Percentiles rank a stretch among this genome's conserved stretches.
Conservation (phyloP, 495 filamentous ascomycete genomes). For the Aspergillus leporis region DNA sequence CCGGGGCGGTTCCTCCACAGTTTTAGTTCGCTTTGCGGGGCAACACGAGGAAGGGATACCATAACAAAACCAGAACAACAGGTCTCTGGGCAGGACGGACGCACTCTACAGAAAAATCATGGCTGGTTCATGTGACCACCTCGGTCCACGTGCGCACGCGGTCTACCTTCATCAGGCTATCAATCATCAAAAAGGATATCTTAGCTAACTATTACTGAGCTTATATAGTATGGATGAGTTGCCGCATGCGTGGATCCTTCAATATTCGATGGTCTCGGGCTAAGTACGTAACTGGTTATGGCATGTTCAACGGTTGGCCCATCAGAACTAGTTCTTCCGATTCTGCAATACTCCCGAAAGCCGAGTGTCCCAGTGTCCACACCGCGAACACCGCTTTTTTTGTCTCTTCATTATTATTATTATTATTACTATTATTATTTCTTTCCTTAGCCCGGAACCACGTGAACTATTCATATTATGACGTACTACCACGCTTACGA, state of each 20-base stretch:
- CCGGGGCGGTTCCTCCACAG: too few species aligned
- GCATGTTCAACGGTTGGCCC: neutral
- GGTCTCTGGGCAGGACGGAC: neutral
- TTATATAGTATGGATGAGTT: too few species aligned
- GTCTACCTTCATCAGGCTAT: neutral
- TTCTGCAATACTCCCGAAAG: neutral
- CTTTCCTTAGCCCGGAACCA: too few species aligned
- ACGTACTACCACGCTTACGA: neutral
- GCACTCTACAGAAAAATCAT: too few species aligned
- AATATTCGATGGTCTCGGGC: neutral
- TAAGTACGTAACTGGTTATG: neutral
- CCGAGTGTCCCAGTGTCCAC: neutral
- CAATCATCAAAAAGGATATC: too few species aligned
- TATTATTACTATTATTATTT: too few species aligned
- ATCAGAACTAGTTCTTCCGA: neutral
- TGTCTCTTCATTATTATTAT: too few species aligned
- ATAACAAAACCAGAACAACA: neutral
- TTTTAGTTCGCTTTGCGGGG: neutral
- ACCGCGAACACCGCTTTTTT: neutral
- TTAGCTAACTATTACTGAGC: too few species aligned
- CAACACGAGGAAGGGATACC: constrained; percentile 1
- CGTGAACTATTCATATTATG: neutral
- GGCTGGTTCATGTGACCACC: neutral
- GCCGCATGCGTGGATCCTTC: neutral
- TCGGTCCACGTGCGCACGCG: neutral